Conservation (phyloP, 768 basidiomycete species). For the Candolleomyces eurysporus region DNA sequence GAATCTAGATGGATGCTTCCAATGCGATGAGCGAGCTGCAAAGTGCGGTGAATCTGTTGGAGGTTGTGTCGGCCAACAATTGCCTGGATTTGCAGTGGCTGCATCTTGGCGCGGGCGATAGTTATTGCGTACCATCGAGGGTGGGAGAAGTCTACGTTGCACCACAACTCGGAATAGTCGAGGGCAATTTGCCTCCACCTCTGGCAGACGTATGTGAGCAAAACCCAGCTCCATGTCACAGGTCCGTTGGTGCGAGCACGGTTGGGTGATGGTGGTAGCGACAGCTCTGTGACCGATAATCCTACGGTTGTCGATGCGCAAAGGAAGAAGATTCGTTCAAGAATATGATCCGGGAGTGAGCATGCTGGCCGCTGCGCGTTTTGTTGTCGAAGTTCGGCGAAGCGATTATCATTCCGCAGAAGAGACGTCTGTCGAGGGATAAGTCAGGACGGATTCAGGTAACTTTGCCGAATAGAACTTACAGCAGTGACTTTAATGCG, state of each 20-base stretch:
- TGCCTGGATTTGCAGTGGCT: slow-evolving; percentile 30
- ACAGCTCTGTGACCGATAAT: neutral
- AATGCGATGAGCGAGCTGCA: slow-evolving; percentile 35
- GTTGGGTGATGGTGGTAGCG: neutral
- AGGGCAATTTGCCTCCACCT: slow-evolving; percentile 34
- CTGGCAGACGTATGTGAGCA: slow-evolving; percentile 34
- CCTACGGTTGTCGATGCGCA: slow-evolving; percentile 1
- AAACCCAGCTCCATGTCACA: slow-evolving; percentile 34
- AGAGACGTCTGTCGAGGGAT: neutral
- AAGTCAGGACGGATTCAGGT: neutral
- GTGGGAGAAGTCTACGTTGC: slow-evolving; percentile 38
- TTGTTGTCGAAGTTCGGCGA: slow-evolving; percentile 1
- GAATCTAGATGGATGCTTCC: slow-evolving; percentile 32
- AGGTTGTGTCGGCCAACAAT: slow-evolving; percentile 28
- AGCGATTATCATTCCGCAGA: slow-evolving; percentile 1
- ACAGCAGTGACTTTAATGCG: slow-evolving; percentile 9
- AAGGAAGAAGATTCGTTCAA: slow-evolving; percentile 1
- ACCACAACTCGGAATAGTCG: slow-evolving; percentile 32
- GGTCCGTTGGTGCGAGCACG: neutral
- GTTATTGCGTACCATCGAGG: slow-evolving; percentile 30
- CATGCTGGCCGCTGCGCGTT: slow-evolving; percentile 2
- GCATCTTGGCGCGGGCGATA: slow-evolving; percentile 28
- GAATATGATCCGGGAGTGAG: slow-evolving; percentile 2
- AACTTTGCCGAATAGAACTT: neutral
- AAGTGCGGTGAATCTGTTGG: slow-evolving; percentile 27